Conservation (phyloP, 1,284 basidiomycete genomes). For the Fistulinella cinereoalba region DNA sequence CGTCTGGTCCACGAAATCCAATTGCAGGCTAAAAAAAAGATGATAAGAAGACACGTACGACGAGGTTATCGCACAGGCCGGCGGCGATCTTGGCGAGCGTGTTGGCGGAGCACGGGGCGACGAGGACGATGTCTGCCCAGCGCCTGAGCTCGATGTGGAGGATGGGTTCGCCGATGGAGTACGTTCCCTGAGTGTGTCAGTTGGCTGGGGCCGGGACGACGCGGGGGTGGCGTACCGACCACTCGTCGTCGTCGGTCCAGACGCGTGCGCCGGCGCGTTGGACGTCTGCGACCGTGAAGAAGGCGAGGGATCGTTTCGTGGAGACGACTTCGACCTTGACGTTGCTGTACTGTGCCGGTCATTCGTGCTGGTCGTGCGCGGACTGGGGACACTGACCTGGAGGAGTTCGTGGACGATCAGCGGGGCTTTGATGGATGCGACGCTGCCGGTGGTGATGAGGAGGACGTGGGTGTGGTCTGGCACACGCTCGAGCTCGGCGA, state of each 20-base stretch:
- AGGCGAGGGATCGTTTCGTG: slow-evolving; percentile 75
- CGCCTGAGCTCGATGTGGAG: slow-evolving; percentile 94
- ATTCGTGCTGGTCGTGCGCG: background rate
- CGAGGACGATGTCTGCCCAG: slow-evolving; percentile 94
- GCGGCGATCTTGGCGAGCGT: slow-evolving; percentile 90
- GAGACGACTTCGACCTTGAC: slow-evolving; percentile 85
- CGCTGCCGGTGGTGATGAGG: slow-evolving; percentile 87
- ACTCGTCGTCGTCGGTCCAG: slow-evolving; percentile 93
- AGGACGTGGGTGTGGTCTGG: slow-evolving; percentile 65
- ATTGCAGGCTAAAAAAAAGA: background rate
- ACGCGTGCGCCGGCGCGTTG: slow-evolving; percentile 58
- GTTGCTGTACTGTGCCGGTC: slow-evolving; percentile 53
- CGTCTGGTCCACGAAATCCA: slow-evolving; percentile 55
- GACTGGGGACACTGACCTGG: slow-evolving; percentile 48
- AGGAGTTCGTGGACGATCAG: slow-evolving; percentile 81
- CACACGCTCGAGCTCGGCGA: slow-evolving; percentile 43
- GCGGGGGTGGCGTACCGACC: slow-evolving; percentile 53
- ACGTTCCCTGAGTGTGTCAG: slow-evolving; percentile 44
- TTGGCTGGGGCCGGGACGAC: background rate
- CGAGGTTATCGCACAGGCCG: slow-evolving; percentile 89
- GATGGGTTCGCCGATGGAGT: slow-evolving; percentile 85
- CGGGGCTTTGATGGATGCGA: slow-evolving; percentile 91
- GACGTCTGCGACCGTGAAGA: slow-evolving; percentile 65
- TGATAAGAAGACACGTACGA: slow-evolving; percentile 46
- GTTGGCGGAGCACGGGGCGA: slow-evolving; percentile 95